phyloP scores from a whole-genome alignment of 768 basidiomycete genomes.

The Tylopilus sp. region DNA sequence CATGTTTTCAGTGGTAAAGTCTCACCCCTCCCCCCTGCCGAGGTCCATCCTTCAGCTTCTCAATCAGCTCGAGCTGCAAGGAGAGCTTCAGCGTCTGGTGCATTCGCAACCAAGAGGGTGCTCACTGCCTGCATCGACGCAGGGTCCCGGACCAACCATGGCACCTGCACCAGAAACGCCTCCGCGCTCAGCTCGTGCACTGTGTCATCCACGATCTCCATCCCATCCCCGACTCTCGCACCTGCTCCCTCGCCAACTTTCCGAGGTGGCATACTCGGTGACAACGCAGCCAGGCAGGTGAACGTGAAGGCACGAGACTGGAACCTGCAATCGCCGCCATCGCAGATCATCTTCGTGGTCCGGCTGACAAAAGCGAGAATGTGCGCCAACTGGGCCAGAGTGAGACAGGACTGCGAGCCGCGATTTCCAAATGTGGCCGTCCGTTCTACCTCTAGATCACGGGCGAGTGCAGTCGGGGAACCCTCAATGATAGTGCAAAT shows the following conservation, averaged over 20 bases:
- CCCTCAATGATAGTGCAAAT: background rate
- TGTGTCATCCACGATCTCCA: background rate
- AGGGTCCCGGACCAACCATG: constrained; percentile 2
- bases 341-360: constrained; percentile 2
- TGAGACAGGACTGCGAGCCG: background rate
- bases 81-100: background rate
- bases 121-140: constrained; percentile 7
- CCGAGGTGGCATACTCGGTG: constrained; percentile 2
- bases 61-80: background rate
- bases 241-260: background rate
- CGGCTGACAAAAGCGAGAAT: constrained; percentile 8
- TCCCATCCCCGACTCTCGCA: background rate
- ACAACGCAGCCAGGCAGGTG: constrained; percentile 5
- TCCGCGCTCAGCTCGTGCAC: constrained; percentile 13
- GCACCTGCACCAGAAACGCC: constrained; percentile 5
- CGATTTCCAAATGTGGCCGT: background rate
- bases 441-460: constrained; percentile 7
- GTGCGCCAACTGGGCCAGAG: constrained; percentile 6
- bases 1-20: constrained; percentile 1
- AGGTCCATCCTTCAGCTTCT: background rate
- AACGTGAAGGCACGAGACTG: constrained; percentile 16
- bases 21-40: background rate
- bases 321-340: constrained; percentile 9
- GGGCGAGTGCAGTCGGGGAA: background rate
- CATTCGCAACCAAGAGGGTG: background rate